Evolutionary conservation across 2,329 filamentous ascomycete genomes (phyloP).

Genomic region (Ceratocystis eucalypticola): DNA sequence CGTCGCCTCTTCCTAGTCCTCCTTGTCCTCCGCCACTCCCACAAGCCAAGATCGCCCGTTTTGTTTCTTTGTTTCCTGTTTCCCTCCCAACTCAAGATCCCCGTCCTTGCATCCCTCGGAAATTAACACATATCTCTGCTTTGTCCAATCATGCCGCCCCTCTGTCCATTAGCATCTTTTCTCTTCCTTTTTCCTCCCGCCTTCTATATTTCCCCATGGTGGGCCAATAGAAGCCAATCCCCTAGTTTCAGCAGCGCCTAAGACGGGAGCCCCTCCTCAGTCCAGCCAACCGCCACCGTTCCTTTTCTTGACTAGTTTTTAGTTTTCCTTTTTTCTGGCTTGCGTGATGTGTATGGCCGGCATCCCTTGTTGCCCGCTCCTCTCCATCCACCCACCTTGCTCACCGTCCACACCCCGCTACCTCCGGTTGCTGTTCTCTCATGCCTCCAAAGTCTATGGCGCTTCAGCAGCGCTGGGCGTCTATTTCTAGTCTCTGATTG

Average conservation of each 20-base stretch:
- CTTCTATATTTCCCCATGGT: too few relatives aligned
- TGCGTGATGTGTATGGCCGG: rapidly evolving
- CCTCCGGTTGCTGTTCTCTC: neutral
- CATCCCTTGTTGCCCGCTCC: constrained; percentile 16
- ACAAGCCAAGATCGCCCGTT: neutral
- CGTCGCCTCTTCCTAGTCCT: too few relatives aligned
- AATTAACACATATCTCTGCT: neutral
- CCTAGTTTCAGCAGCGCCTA: neutral
- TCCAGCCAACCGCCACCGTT: neutral
- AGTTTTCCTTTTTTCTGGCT: neutral
- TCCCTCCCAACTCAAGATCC: neutral
- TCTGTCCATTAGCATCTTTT: rapidly evolving
- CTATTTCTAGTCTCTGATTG: constrained; percentile 24
- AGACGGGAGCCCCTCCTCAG: neutral
- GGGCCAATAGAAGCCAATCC: neutral
- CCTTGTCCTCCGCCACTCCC: neutral
- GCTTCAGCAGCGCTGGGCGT: constrained; percentile 23
- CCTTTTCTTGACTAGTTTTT: neutral
- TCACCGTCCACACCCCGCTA: neutral
- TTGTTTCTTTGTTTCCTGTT: neutral
- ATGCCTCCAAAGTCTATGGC: neutral
- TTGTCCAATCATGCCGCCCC: neutral
- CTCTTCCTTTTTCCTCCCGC: neutral
- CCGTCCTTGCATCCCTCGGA: neutral
- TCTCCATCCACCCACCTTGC: too few relatives aligned